A percentile compares a stretch with the other conserved stretches of the same genome.
Evolutionary conservation across 371 early-diverging fungal species (phyloP).

Genomic region (Lichtheimia corymbifera): DNA sequence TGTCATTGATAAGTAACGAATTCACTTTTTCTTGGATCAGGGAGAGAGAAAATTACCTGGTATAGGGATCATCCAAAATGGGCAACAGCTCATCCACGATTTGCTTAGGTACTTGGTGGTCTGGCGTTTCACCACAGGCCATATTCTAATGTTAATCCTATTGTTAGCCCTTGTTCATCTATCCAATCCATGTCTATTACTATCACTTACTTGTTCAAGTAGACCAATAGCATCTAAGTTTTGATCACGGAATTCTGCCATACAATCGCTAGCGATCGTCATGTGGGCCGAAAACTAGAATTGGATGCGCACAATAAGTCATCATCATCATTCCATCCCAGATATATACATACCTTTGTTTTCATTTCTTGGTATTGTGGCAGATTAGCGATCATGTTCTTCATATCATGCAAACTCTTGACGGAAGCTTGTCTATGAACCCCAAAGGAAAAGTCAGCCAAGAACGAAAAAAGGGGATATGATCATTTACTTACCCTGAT

Average conservation of each 20-base stretch:
- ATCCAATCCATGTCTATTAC: not conserved
- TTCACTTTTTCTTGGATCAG: not conserved
- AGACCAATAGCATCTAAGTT: constrained; percentile 72
- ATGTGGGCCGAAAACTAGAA: constrained; percentile 89
- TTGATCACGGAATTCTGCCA: constrained; percentile 72
- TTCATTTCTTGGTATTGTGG: constrained; percentile 95
- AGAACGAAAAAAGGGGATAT: not conserved
- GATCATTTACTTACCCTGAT: constrained; percentile 25
- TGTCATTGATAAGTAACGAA: too few relatives aligned
- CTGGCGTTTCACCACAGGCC: constrained; percentile 86
- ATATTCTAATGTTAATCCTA: constrained; percentile 62
- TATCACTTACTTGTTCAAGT: constrained; percentile 72
- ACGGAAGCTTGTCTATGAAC: constrained; percentile 51
- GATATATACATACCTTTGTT: constrained; percentile 48
- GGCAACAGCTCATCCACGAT: constrained; percentile 83
- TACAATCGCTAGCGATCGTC: constrained; percentile 89
- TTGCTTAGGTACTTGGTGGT: constrained; percentile 75
- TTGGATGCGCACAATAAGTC: not conserved
- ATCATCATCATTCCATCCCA: not conserved
- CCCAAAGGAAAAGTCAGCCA: not conserved
- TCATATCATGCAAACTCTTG: constrained; percentile 81
- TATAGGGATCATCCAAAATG: constrained; percentile 73
- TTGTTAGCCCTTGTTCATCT: too few relatives aligned
- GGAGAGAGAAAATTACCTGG: constrained; percentile 33
- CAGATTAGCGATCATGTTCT: constrained; percentile 83